Percentiles rank a stretch among this genome's conserved stretches.
These are phyloP conservation scores for Plectosphaerella cucumerina DNA, from an alignment of 2,329 filamentous ascomycete genomes.

Conservation along the genomic window DNA sequence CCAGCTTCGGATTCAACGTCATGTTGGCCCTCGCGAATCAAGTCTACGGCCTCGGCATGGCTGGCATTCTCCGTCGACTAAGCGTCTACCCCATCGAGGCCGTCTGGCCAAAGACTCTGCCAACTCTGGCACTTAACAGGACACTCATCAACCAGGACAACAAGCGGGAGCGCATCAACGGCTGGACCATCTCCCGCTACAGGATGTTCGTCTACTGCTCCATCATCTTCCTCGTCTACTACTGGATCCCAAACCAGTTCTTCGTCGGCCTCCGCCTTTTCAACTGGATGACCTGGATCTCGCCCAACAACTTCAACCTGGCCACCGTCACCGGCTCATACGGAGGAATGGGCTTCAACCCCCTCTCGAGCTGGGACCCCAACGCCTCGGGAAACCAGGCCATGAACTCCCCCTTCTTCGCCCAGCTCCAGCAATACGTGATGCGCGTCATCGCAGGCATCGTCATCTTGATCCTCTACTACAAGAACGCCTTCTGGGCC, in stretches of 20 bases:
- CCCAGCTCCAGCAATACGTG: slow-evolving; percentile 27
- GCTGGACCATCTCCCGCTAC: slow-evolving; percentile 39
- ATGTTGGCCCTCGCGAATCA: slow-evolving; percentile 25
- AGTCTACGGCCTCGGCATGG: slow-evolving; percentile 26
- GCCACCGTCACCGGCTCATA: slow-evolving; percentile 37
- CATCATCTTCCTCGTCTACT: slow-evolving; percentile 37
- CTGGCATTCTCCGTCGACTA: slow-evolving; percentile 27
- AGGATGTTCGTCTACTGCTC: slow-evolving; percentile 36
- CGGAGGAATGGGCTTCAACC: slow-evolving; percentile 42
- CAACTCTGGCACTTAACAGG: slow-evolving; percentile 27
- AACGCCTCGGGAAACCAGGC: slow-evolving; percentile 26
- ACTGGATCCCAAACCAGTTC: slow-evolving; percentile 43
- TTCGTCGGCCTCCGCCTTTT: slow-evolving; percentile 38
- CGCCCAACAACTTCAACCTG: slow-evolving; percentile 37
- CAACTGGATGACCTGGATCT: slow-evolving; percentile 49
- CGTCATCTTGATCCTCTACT: slow-evolving; percentile 37
- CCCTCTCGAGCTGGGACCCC: slow-evolving; percentile 46
- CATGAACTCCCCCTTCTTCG: slow-evolving; percentile 35
- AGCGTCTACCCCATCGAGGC: slow-evolving; percentile 28
- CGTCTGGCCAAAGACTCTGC: slow-evolving; percentile 27
- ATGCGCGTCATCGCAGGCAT: slow-evolving; percentile 28
- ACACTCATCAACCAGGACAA: slow-evolving; percentile 27
- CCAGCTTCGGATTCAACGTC: slow-evolving; percentile 23
- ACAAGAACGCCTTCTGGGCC: slow-evolving; percentile 36
- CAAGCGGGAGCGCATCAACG: slow-evolving; percentile 29